Base-by-base conservation (phyloP, 305 asterid genomes). In the Vinca major region DNA sequence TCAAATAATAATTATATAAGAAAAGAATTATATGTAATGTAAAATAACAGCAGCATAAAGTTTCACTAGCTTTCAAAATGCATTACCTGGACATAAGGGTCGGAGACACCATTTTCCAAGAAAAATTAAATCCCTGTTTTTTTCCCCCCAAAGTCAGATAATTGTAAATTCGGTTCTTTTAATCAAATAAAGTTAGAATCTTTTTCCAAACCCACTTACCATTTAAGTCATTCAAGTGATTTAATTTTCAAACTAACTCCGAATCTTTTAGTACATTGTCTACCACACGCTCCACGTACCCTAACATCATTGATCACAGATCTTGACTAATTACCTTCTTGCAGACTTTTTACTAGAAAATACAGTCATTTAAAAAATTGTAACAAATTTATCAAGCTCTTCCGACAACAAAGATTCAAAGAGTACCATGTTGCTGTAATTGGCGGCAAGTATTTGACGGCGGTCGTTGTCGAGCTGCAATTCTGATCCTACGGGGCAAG, bases 81-180 rank as follows among this genome's bases (percentile, higher is more conserved):
- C 73, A 73, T 80, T 83, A 83, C 95, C 91, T 88, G 74, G 75
- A 72, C 63, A 78, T 20, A 65, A 66, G 21, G 69, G 78, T 71
- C 73, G 56, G 81, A 78, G 71, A 72, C 82, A 82, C 66, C 49
- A 79, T 62, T 66, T 79, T 85, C 79, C 82, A 77, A 54, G n/a
- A 81, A 82, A 53, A 81, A 65, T 68, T 54, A 66, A 68, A 72
- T 62, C 57, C 88, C 88, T 83, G 87, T 78, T 81, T 47, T 82
- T 71, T 71, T 75, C 57, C 65, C 66, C 62, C 76, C 62, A 69
- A 77, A 14, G 16, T 37, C 45, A 14, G 52, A 47, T 20, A 64
- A 4, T 16, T 9, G 37, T 7, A 5, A 40, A 10, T 39, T 47
- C 48, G 36, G 7, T 8, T 43, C 21, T 44, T 4, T 4, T 41